Evolutionary conservation across 768 basidiomycete genomes (phyloP).

Genomic region (Galerina sulciceps): DNA sequence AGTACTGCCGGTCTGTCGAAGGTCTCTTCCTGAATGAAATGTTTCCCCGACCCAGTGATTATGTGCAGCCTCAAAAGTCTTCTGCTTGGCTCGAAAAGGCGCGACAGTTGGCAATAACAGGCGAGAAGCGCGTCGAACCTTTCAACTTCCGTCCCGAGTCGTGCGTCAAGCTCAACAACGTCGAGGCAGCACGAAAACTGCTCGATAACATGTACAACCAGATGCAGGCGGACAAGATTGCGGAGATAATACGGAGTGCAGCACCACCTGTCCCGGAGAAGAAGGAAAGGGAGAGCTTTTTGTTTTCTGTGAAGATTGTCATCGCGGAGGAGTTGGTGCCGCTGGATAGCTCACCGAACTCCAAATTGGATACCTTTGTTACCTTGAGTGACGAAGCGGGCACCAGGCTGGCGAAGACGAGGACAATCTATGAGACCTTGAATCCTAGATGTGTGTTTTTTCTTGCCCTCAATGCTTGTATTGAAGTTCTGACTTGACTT

Average conservation of each 20-base stretch:
- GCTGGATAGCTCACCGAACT: constrained; percentile 73
- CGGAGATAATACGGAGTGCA: constrained; percentile 58
- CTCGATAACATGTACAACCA: constrained; percentile 95
- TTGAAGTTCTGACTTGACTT: constrained; percentile 9
- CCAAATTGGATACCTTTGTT: constrained; percentile 89
- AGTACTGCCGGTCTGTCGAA: constrained; percentile 89
- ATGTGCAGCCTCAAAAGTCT: constrained; percentile 82
- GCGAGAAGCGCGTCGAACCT: constrained; percentile 92
- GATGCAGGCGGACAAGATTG: constrained; percentile 87
- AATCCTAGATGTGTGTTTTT: constrained; percentile 82
- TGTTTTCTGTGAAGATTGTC: constrained; percentile 94
- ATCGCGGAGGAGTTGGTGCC: constrained; percentile 89
- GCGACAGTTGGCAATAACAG: constrained; percentile 70
- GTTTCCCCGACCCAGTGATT: constrained; percentile 84
- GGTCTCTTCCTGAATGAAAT: constrained; percentile 93
- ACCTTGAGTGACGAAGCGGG: constrained; percentile 94
- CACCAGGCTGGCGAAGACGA: constrained; percentile 88
- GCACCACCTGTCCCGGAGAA: constrained; percentile 79
- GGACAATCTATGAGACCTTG: constrained; percentile 91
- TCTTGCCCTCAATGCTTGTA: neutral
- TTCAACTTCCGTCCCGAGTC: constrained; percentile 95
- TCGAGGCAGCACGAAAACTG: constrained; percentile 87
- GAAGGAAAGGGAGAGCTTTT: constrained; percentile 65
- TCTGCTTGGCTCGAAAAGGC: constrained; percentile 91
- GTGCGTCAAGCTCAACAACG: constrained; percentile 97